Percentiles rank a stretch among this genome's conserved stretches.
These are phyloP conservation scores for Ceratobasidium sp. DNA, from an alignment of 1,284 basidiomycete species.

Conservation along the genomic window DNA sequence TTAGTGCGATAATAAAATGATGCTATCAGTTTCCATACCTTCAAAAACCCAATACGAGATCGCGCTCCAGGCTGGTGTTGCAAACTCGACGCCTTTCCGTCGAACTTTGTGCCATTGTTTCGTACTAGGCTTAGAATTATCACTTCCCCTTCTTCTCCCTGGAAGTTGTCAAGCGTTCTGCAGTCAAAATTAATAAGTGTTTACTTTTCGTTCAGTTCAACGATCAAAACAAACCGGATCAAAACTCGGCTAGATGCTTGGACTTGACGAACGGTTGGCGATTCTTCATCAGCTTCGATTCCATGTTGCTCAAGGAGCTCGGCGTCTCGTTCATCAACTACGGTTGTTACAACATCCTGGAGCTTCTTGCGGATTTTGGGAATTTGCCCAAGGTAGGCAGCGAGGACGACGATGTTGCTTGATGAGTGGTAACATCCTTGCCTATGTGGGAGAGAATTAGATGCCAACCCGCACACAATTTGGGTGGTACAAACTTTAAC, in stretches of 20 bases:
- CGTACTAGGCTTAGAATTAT: conserved; percentile 79
- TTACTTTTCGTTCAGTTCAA: background rate
- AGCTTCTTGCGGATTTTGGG: conserved; percentile 69
- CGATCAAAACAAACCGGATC: conserved; percentile 18
- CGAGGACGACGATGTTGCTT: conserved; percentile 80
- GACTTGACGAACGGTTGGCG: conserved; percentile 62
- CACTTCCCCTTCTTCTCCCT: conserved; percentile 64
- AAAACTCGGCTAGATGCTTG: conserved; percentile 65
- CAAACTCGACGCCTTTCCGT: conserved; percentile 8
- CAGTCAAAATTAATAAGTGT: too few relatives aligned
- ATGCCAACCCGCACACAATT: background rate
- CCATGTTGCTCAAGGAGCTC: conserved; percentile 66
- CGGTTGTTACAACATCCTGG: conserved; percentile 65
- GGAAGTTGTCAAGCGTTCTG: conserved; percentile 84
- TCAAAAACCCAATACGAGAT: conserved; percentile 76
- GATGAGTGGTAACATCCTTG: conserved; percentile 70
- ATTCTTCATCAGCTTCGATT: conserved; percentile 58
- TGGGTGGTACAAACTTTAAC: conserved; percentile 60
- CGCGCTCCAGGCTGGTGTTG: conserved; percentile 51
- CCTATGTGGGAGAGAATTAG: conserved; percentile 55
- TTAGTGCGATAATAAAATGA: conserved; percentile 33
- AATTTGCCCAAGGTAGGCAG: conserved; percentile 81
- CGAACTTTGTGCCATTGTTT: conserved; percentile 66
- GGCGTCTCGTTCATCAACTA: conserved; percentile 78
- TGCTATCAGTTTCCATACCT: conserved; percentile 60